phyloP scores from a whole-genome alignment of 495 filamentous ascomycete species.

The Neurospora pannonica region DNA sequence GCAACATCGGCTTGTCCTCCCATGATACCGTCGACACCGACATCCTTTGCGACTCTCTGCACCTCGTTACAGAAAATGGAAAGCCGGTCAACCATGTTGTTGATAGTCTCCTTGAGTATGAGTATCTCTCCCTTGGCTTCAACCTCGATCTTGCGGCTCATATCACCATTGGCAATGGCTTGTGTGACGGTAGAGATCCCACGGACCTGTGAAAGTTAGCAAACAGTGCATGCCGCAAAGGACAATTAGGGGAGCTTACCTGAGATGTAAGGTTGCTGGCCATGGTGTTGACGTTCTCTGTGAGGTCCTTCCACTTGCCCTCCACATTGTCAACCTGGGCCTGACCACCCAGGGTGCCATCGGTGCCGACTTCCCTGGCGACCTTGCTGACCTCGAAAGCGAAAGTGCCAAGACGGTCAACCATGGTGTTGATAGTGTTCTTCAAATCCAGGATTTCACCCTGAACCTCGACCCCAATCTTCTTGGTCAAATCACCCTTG shows the following conservation, averaged over 20 bases:
- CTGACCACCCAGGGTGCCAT: slow-evolving; percentile 91
- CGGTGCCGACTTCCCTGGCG: slow-evolving; percentile 94
- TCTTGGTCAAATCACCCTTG: slow-evolving; percentile 86
- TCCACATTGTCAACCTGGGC: slow-evolving; percentile 96
- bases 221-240: neutral
- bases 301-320: slow-evolving; percentile 98
- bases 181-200: slow-evolving; percentile 96
- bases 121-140: slow-evolving; percentile 93
- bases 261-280: slow-evolving; percentile 91
- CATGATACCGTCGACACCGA: slow-evolving; percentile 98
- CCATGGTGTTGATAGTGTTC: slow-evolving; percentile 98
- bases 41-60: slow-evolving; percentile 91
- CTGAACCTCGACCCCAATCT: slow-evolving; percentile 91
- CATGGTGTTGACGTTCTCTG: slow-evolving; percentile 93
- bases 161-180: slow-evolving; percentile 85
- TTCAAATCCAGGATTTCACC: slow-evolving; percentile 94
- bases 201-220: slow-evolving; percentile 48
- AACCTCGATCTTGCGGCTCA: slow-evolving; percentile 93
- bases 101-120: slow-evolving; percentile 93
- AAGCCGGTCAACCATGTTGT: slow-evolving; percentile 96
- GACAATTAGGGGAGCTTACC: slow-evolving; percentile 15
- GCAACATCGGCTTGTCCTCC: slow-evolving; percentile 94
- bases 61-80: slow-evolving; percentile 96
- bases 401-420: slow-evolving; percentile 92
- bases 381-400: slow-evolving; percentile 99